phyloP scores from a whole-genome alignment of 768 basidiomycete genomes.

The Amanita thiersii region DNA sequence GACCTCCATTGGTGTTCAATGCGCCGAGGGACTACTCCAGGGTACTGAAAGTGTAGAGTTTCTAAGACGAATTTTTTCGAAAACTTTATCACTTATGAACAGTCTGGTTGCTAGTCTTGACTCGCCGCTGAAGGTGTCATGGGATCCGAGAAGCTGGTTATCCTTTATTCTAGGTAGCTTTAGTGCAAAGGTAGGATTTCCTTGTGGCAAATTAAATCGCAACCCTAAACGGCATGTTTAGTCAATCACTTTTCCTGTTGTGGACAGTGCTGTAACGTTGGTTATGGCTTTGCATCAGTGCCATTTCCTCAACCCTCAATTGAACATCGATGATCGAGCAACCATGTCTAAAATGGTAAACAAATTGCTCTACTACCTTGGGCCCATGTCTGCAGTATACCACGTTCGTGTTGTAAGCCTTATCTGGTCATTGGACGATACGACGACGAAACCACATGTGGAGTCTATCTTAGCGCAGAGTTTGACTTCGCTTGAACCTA shows the following conservation, averaged over 20 bases:
- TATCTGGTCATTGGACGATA: conserved; percentile 71
- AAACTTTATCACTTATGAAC: conserved; percentile 41
- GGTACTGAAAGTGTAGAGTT: conserved; percentile 20
- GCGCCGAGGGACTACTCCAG: conserved; percentile 28
- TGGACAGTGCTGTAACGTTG: conserved; percentile 56
- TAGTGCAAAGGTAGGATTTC: conserved; percentile 44
- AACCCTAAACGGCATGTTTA: conserved; percentile 18
- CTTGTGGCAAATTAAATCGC: conserved; percentile 9
- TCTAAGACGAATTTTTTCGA: conserved; percentile 45
- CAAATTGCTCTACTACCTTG: conserved; percentile 70
- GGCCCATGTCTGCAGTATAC: conserved; percentile 55
- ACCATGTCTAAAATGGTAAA: conserved; percentile 54
- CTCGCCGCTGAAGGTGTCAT: conserved; percentile 32
- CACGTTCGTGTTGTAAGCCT: conserved; percentile 77
- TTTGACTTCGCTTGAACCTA: conserved; percentile 48
- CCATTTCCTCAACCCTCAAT: conserved; percentile 38
- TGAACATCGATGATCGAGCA: conserved; percentile 46
- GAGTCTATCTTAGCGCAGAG: conserved; percentile 74
- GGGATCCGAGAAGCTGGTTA: conserved; percentile 66
- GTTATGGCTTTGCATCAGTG: conserved; percentile 48
- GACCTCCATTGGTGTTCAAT: conserved; percentile 35
- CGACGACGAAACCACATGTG: conserved; percentile 50
- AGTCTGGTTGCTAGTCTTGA: conserved; percentile 38
- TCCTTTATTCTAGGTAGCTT: conserved; percentile 35
- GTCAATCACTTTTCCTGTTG: conserved; percentile 56